Evolutionary conservation across 2,329 filamentous ascomycete genomes (phyloP), one percentile per base, ranked within the genome.

Genomic region (Fusarium sp.): DNA sequence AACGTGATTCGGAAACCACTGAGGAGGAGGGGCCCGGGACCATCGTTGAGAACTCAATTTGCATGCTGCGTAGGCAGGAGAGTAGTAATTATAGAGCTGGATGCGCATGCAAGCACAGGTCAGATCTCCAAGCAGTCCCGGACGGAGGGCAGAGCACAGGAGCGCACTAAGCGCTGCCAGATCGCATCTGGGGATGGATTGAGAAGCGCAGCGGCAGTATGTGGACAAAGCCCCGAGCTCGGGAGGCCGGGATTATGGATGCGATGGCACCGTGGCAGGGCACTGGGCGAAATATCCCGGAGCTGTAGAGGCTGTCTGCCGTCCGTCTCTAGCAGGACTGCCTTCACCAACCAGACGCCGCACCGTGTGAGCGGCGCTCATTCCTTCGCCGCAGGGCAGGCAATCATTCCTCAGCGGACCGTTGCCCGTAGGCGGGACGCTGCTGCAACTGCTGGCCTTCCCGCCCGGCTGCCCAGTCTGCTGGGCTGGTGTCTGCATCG

Each of bases 131-230:
- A 76, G 69, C 75, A 74, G 70, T 60, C 62, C 70, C 61, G 41
- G 70, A 52, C 60, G 71, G 68, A 77, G 68, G 76, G 71, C 70
- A 78, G 54, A 78, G 74, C 61, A 78, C 72, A 79, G 74, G 77
- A 77, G 76, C 67, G 77, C 77, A 79, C 77, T 79, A 79, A 76
- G 68, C 71, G 74, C 76, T 79, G 77, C 77, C 76, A 79, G 77
- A 79, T 79, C 77, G 72, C 76, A 79, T 79, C 77, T 71, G 70
- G 74, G 45, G 45, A 50, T 50, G 72, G 75, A 74, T 67, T 70
- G 66, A 72, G 70, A 75, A 75, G 68, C 68, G 71, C 74, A 76
- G 74, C 77, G 75, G 77, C 74, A 78, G 74, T 68, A 77, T 76
- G 77, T 78, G 73, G 76, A 74, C 75, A 77, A 71, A 77, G 76